A percentile compares a stretch with the other conserved stretches of the same genome.
phyloP scores from a whole-genome alignment of 805 yeast genomes.

The Candida khao-thaluensis region DNA sequence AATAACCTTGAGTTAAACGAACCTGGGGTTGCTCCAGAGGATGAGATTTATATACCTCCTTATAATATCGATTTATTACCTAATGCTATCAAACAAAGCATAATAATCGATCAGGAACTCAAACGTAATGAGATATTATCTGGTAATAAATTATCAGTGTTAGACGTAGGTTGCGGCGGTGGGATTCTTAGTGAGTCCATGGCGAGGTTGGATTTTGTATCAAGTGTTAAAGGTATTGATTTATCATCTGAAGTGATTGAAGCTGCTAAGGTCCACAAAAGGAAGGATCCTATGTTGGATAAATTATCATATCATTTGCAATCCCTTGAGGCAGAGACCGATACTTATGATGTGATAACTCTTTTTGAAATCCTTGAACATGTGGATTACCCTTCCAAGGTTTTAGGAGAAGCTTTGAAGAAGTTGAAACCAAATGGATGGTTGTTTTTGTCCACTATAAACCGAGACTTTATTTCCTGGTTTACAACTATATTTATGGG shows the following conservation, averaged over 20 bases:
- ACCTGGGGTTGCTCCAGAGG: conserved; percentile 26
- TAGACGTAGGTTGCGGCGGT: conserved; percentile 99
- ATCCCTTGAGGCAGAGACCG: conserved; percentile 57
- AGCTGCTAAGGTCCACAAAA: conserved; percentile 72
- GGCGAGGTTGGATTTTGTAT: conserved; percentile 68
- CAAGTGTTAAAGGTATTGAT: conserved; percentile 77
- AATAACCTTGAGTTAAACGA: conserved; percentile 43
- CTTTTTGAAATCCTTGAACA: conserved; percentile 96
- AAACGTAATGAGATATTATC: conserved; percentile 39
- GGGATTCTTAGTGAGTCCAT: conserved; percentile 86
- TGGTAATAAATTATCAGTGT: conserved; percentile 46
- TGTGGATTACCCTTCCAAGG: conserved; percentile 78
- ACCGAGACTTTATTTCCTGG: conserved; percentile 84
- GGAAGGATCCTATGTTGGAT: conserved; percentile 60
- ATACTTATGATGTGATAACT: conserved; percentile 72
- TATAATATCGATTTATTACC: conserved; percentile 71
- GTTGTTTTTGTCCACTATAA: conserved; percentile 86
- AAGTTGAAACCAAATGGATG: conserved; percentile 80
- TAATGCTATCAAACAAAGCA: conserved; percentile 43
- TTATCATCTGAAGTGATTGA: conserved; percentile 77
- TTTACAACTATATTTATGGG: conserved; percentile 91
- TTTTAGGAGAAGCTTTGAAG: conserved; percentile 64
- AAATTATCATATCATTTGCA: conserved; percentile 60
- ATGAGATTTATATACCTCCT: conserved; percentile 72
- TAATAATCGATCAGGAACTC: conserved; percentile 49